Evolutionary conservation across 495 filamentous ascomycete genomes (phyloP).

Genomic region (Trypethelium eluteriae): DNA sequence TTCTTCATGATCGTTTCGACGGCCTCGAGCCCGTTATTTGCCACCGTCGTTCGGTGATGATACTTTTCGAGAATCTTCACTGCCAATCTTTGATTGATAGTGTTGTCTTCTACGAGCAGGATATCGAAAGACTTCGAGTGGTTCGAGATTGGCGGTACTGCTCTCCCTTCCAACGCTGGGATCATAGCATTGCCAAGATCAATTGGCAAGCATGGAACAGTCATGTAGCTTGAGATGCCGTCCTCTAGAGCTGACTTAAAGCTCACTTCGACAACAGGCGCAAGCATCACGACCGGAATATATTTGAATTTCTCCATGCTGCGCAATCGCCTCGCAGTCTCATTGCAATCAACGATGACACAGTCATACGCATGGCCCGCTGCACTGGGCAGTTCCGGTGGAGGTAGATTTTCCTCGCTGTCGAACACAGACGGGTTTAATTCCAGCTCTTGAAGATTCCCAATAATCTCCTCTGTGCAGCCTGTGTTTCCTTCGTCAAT

Average conservation of each 20-base stretch:
- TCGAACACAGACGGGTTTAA: conserved; percentile 76
- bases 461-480: conserved; percentile 62
- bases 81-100: conserved; percentile 91
- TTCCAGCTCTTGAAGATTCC: conserved; percentile 71
- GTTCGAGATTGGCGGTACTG: conserved; percentile 83
- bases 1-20: conserved; percentile 81
- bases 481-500: conserved; percentile 88
- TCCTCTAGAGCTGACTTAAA: conserved; percentile 92
- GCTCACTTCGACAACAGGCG: conserved; percentile 83
- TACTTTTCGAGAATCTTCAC: conserved; percentile 98
- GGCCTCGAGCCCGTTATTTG: conserved; percentile 88
- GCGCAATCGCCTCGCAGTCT: conserved; percentile 75
- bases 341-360: conserved; percentile 91
- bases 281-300: conserved; percentile 89
- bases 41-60: conserved; percentile 92
- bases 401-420: conserved; percentile 51
- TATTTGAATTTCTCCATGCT: conserved; percentile 94
- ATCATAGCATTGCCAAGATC: conserved; percentile 98
- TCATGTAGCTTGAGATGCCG: conserved; percentile 98
- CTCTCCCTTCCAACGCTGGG: conserved; percentile 90
- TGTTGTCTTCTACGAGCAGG: conserved; percentile 93
- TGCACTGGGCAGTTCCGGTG: conserved; percentile 47
- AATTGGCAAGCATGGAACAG: conserved; percentile 87
- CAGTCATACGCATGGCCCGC: conserved; percentile 74
- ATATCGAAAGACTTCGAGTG: conserved; percentile 96